phyloP scores from a whole-genome alignment of 345 rosid species.

The Eucalyptus erythrocorys region DNA sequence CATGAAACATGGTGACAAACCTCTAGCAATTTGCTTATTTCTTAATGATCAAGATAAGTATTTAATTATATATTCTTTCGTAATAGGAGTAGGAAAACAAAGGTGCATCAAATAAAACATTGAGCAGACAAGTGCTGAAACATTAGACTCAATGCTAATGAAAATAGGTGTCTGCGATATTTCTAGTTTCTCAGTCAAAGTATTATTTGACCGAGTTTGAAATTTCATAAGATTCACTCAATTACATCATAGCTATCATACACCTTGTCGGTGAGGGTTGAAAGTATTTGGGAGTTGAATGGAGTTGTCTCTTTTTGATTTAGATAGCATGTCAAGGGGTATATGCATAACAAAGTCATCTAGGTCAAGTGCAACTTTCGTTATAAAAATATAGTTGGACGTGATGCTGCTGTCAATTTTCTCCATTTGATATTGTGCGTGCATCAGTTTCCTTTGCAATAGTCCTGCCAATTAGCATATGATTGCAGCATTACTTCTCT shows the following conservation, averaged over 20 bases:
- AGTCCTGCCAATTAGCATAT: background rate
- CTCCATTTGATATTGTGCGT: background rate
- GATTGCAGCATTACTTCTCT: background rate
- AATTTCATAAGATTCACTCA: background rate
- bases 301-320: background rate
- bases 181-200: background rate
- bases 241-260: background rate
- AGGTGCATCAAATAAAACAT: background rate
- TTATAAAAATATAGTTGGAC: background rate
- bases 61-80: background rate
- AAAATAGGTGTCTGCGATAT: background rate
- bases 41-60: background rate
- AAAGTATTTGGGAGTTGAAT: background rate
- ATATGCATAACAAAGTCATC: background rate
- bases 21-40: background rate
- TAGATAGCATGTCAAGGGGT: background rate
- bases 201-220: background rate
- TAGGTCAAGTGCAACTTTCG: background rate
- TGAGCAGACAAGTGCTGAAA: background rate
- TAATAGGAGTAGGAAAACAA: background rate
- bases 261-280: background rate
- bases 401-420: background rate
- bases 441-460: background rate
- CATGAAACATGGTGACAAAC: background rate
- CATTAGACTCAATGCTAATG: background rate